Base-by-base conservation (phyloP, 2,329 filamentous ascomycete species). In the Lecanicillium sp. region DNA sequence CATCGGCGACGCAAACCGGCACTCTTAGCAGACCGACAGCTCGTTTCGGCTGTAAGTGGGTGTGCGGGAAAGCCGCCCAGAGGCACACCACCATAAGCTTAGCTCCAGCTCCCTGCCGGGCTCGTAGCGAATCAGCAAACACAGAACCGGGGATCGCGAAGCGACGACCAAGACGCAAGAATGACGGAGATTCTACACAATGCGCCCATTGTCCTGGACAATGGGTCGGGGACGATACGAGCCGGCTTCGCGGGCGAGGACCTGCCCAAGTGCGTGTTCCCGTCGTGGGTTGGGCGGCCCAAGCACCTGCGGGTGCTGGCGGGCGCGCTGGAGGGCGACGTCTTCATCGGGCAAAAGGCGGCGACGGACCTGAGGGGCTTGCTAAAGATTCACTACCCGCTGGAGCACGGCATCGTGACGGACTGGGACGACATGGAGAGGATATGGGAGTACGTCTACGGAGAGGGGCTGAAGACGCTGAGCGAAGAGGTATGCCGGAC, bases 341-440 rank as follows among this genome's bases (percentile, higher is more conserved):
- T 95, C 44, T 98, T 98, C 68, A 96, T 98, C 65, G 93, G 93
- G 44, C 85, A 90, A 60, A 85, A 89, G 66, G 81, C 81, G 15
- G 90, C 91, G 51, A 87, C 90, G 58, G 90, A 97, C 63, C 77
- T 95, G 61, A 83, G 91, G 61, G 93, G 93, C 3, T 73, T 98
- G 52, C 77, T 98, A 58, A 98, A 97, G 78, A 96, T 98, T 60
- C 79, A 83, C 56, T 97, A 97, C 65, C 93, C 93, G 37, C 73
- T 98, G 48, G 93, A 97, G 71, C 93, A 98, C 66, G 93, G 93
- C 58, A 94, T 98, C 60, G 93, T 98, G 54, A 98, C 93, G 58
- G 90, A 98, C 68, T 98, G 93, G 93, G 93, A 97, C 64, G 93
- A 98, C 64, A 98, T 98, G 93, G 93, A 98, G 74, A 84, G 89